These are phyloP conservation scores for Malassezia nana DNA, from an alignment of 1,284 basidiomycete genomes.

Conservation along the genomic window DNA sequence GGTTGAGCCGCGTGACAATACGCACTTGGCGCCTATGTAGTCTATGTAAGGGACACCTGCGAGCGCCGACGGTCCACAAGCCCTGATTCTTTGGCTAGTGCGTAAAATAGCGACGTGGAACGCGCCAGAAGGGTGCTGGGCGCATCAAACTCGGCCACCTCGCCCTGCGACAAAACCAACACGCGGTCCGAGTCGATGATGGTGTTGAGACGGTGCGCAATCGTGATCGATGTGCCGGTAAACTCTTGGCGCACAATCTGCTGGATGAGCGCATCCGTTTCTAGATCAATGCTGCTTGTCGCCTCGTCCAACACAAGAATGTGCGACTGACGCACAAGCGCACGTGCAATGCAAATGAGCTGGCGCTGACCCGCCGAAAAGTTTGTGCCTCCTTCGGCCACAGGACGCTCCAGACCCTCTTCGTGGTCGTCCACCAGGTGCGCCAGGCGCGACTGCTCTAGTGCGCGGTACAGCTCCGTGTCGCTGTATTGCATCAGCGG, in stretches of 20 bases:
- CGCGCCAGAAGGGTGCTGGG: slow-evolving; percentile 59
- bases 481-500: slow-evolving; percentile 63
- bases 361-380: slow-evolving; percentile 69
- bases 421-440: slow-evolving; percentile 63
- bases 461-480: slow-evolving; percentile 66
- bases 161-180: slow-evolving; percentile 69
- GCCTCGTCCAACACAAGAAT: slow-evolving; percentile 85
- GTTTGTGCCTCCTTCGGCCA: slow-evolving; percentile 69
- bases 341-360: slow-evolving; percentile 48
- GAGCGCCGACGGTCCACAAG: slow-evolving; percentile 13
- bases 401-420: slow-evolving; percentile 63
- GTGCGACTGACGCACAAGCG: slow-evolving; percentile 55
- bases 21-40: not conserved
- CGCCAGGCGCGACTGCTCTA: slow-evolving; percentile 63
- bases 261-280: slow-evolving; percentile 77
- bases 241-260: slow-evolving; percentile 59
- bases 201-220: slow-evolving; percentile 73
- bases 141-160: slow-evolving; percentile 64
- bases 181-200: slow-evolving; percentile 77
- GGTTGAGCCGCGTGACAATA: not conserved
- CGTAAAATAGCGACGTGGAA: slow-evolving; percentile 48
- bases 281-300: slow-evolving; percentile 60
- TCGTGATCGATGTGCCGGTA: slow-evolving; percentile 45
- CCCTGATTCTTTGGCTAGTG: slow-evolving; percentile 46
- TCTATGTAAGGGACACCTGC: not conserved